Evolutionary conservation across 192 early-diverging fungal genomes (phyloP).

Genomic region (Podila horticola): DNA sequence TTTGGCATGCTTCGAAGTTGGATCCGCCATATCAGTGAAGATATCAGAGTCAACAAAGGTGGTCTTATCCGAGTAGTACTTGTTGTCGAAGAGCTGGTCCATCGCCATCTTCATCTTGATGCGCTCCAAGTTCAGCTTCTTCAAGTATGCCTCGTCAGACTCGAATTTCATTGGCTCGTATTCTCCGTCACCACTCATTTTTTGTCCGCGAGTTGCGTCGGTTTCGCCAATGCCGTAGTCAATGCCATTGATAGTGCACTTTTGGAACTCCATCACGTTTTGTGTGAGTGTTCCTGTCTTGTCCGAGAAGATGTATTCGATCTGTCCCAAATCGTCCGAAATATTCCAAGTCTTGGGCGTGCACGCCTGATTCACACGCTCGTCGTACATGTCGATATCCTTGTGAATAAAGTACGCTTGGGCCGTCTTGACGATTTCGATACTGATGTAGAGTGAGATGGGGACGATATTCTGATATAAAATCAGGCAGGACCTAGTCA

Average conservation of each 20-base stretch:
- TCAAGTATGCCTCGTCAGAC: slow-evolving; percentile 39
- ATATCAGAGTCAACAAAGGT: slow-evolving; percentile 78
- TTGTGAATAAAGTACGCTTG: slow-evolving; percentile 93
- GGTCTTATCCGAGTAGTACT: slow-evolving; percentile 68
- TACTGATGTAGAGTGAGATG: slow-evolving; percentile 92
- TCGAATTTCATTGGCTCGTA: slow-evolving; percentile 36
- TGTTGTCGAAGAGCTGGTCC: slow-evolving; percentile 65
- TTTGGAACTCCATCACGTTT: slow-evolving; percentile 96
- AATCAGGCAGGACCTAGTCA: slow-evolving; percentile 82
- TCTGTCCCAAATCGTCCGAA: slow-evolving; percentile 93
- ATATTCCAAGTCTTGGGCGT: slow-evolving; percentile 90
- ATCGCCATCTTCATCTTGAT: slow-evolving; percentile 70
- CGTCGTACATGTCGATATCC: slow-evolving; percentile 93
- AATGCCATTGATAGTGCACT: slow-evolving; percentile 88
- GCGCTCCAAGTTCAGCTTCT: slow-evolving; percentile 51
- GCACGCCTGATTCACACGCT: slow-evolving; percentile 78
- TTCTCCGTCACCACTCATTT: slow-evolving; percentile 47
- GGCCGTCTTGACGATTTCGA: slow-evolving; percentile 92
- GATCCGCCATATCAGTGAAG: slow-evolving; percentile 69
- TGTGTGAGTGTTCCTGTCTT: slow-evolving; percentile 98
- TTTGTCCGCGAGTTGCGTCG: slow-evolving; percentile 58
- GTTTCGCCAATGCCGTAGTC: slow-evolving; percentile 80
- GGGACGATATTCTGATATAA: slow-evolving; percentile 97
- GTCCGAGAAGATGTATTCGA: slow-evolving; percentile 97
- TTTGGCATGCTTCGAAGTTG: slow-evolving; percentile 62